Percentiles rank a stretch among this genome's conserved stretches.
Evolutionary conservation across 2,329 filamentous ascomycete genomes (phyloP).

Genomic region (Beauveria sp.): DNA sequence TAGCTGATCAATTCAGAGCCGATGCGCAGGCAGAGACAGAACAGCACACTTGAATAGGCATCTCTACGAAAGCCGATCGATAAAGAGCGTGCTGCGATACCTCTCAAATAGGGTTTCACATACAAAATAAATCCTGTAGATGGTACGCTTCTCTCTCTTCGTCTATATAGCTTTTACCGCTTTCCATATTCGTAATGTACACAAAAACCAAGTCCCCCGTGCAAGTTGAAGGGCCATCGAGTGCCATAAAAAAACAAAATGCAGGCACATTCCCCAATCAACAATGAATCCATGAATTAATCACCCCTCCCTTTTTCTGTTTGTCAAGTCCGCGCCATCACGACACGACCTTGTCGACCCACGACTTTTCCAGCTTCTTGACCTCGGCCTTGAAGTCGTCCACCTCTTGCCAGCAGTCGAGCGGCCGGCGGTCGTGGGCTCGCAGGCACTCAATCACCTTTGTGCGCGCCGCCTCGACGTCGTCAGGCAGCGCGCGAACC

Average conservation of each 20-base stretch:
- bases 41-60: no score
- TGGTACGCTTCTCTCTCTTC: slow-evolving; percentile 19
- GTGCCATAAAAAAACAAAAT: not conserved
- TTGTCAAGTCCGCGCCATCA: slow-evolving; percentile 17
- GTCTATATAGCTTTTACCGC: slow-evolving; percentile 25
- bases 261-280: not conserved
- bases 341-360: slow-evolving; percentile 74
- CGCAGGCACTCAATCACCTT: slow-evolving; percentile 75
- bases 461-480: slow-evolving; percentile 65
- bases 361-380: slow-evolving; percentile 72
- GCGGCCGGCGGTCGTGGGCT: slow-evolving; percentile 74
- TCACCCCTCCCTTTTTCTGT: slow-evolving; percentile 11
- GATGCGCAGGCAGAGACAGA: no score
- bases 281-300: not conserved
- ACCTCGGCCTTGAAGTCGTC: slow-evolving; percentile 87
- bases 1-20: no score
- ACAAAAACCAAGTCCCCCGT: slow-evolving; percentile 12
- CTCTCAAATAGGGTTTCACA: no score
- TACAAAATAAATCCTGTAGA: not conserved
- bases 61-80: no score
- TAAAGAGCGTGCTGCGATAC: no score
- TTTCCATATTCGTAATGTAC: slow-evolving; percentile 27
- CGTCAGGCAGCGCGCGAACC: slow-evolving; percentile 60
- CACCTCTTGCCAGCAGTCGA: slow-evolving; percentile 94
- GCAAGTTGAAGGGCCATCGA: not conserved